These are phyloP conservation scores for Meyerozyma sp. DNA, from an alignment of 1,139 yeast species.

Conservation along the genomic window DNA sequence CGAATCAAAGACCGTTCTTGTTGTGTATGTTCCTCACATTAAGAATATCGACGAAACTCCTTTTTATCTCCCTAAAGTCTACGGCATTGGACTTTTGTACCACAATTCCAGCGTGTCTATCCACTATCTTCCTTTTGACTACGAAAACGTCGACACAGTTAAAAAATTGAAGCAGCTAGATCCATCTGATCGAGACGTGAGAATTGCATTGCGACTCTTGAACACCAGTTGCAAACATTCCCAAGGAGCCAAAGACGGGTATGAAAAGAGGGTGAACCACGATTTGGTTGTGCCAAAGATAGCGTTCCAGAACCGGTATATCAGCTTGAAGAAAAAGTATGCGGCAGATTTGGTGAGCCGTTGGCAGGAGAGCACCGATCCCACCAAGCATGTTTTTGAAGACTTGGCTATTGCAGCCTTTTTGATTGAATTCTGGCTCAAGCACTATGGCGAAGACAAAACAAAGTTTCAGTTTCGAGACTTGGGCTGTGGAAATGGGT, in stretches of 20 bases:
- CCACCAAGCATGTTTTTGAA: slow-evolving; percentile 92
- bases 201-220: slow-evolving; percentile 77
- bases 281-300: slow-evolving; percentile 82
- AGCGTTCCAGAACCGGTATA: slow-evolving; percentile 77
- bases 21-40: slow-evolving; percentile 76
- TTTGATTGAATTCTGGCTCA: slow-evolving; percentile 79
- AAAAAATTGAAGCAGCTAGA: slow-evolving; percentile 26
- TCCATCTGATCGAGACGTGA: slow-evolving; percentile 55
- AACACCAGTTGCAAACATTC: slow-evolving; percentile 84
- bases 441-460: slow-evolving; percentile 43
- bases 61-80: slow-evolving; percentile 79
- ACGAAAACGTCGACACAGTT: slow-evolving; percentile 9
- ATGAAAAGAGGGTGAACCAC: slow-evolving; percentile 82
- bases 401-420: slow-evolving; percentile 96
- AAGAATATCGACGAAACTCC: slow-evolving; percentile 61
- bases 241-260: slow-evolving; percentile 75
- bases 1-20: slow-evolving; percentile 33
- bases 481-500: slow-evolving; percentile 94
- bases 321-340: slow-evolving; percentile 74
- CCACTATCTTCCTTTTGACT: slow-evolving; percentile 68
- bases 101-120: slow-evolving; percentile 54
- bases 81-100: slow-evolving; percentile 72
- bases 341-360: slow-evolving; percentile 69
- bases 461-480: slow-evolving; percentile 70
- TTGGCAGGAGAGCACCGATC: slow-evolving; percentile 94